These are phyloP conservation scores for Pseudofabraea citricarpa DNA, from an alignment of 2,329 filamentous ascomycete species.

Conservation along the genomic window DNA sequence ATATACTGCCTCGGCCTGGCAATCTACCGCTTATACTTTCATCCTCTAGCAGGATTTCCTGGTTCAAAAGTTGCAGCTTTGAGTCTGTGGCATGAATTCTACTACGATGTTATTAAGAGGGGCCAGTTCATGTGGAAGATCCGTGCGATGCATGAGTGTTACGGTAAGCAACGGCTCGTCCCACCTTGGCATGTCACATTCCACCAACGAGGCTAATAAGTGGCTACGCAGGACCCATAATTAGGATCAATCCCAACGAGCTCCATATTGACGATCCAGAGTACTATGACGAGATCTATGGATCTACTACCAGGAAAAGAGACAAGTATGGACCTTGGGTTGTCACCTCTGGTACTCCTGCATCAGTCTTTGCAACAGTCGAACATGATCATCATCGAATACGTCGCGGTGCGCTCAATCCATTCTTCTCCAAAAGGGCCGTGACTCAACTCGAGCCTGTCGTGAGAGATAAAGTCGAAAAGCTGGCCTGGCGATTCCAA, in stretches of 20 bases:
- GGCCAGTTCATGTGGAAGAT: conserved; percentile 39
- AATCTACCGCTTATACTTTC: conserved; percentile 25
- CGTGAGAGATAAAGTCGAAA: conserved; percentile 11
- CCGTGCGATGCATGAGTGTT: conserved; percentile 35
- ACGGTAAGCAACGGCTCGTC: conserved; percentile 23
- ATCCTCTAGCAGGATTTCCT: conserved; percentile 26
- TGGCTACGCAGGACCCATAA: conserved; percentile 10
- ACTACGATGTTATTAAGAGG: conserved; percentile 19
- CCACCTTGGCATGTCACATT: neutral
- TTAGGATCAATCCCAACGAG: conserved; percentile 16
- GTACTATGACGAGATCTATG: conserved; percentile 19
- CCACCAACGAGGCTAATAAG: neutral
- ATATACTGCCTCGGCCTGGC: neutral
- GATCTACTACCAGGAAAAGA: conserved; percentile 4
- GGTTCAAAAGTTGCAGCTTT: conserved; percentile 17
- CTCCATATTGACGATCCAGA: conserved; percentile 13
- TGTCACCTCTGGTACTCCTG: conserved; percentile 9
- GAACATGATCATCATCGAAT: conserved; percentile 18
- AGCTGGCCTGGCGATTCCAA: neutral
- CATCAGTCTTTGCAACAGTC: conserved; percentile 14
- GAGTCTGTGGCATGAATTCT: conserved; percentile 20
- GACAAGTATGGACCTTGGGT: conserved; percentile 7
- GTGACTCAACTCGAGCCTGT: conserved; percentile 11
- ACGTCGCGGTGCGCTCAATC: conserved; percentile 16
- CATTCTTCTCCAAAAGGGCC: conserved; percentile 17